Percentiles rank a stretch among this genome's conserved stretches.
phyloP scores from a whole-genome alignment of 441 rosid genomes.

The Manihot esculenta region DNA sequence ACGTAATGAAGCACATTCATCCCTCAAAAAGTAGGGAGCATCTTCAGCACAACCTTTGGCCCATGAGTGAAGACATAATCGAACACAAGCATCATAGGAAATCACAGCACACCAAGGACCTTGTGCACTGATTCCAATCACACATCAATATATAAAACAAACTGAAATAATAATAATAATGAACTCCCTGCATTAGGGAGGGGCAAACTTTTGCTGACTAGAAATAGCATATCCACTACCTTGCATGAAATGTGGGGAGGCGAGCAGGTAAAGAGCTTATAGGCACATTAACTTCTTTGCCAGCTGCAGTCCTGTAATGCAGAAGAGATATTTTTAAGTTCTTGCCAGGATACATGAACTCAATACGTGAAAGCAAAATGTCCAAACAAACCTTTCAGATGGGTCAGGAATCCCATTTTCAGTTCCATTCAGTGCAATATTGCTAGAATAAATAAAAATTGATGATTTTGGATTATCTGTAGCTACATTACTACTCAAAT shows the following conservation, averaged over 20 bases:
- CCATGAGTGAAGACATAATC: slow-evolving; percentile 86
- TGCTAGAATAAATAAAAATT: slow-evolving; percentile 6
- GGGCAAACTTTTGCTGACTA: neutral
- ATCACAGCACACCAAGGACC: slow-evolving; percentile 90
- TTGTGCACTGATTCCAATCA: slow-evolving; percentile 51
- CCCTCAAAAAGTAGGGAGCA: slow-evolving; percentile 75
- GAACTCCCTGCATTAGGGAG: neutral
- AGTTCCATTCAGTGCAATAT: slow-evolving; percentile 16
- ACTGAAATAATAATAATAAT: neutral
- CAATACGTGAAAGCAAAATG: slow-evolving; percentile 6
- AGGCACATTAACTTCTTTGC: slow-evolving; percentile 32
- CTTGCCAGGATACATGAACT: neutral
- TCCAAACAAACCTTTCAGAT: slow-evolving; percentile 39
- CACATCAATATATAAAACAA: neutral
- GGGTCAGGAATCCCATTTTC: slow-evolving; percentile 24
- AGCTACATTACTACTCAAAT: slow-evolving; percentile 17
- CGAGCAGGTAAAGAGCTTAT: slow-evolving; percentile 48
- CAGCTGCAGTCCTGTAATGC: slow-evolving; percentile 39
- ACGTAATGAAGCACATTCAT: slow-evolving; percentile 68
- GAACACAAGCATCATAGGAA: slow-evolving; percentile 83
- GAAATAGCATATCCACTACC: slow-evolving; percentile 42
- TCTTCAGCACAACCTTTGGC: slow-evolving; percentile 66
- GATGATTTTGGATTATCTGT: slow-evolving; percentile 21
- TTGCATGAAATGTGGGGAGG: slow-evolving; percentile 78
- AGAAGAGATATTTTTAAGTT: neutral